These are phyloP conservation scores for Rhodotorula sp. DNA, from an alignment of 1,284 basidiomycete species.

Conservation along the genomic window DNA sequence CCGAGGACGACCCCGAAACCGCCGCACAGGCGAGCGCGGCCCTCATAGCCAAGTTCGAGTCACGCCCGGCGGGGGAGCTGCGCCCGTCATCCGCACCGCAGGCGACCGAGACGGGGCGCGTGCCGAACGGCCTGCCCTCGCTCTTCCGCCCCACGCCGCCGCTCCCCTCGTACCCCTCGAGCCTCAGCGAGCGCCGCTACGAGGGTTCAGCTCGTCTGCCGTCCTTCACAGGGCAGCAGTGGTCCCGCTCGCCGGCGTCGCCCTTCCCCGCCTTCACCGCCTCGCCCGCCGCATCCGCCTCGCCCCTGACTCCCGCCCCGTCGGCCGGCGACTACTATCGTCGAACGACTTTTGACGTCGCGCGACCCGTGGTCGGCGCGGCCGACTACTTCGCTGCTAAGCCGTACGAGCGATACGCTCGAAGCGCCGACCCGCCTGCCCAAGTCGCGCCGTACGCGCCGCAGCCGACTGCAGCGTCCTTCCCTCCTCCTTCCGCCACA, in stretches of 20 bases:
- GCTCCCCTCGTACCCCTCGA: slow-evolving; percentile 16
- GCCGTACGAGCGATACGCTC: slow-evolving; percentile 9
- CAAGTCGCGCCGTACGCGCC: background rate
- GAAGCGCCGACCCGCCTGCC: background rate
- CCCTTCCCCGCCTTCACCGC: slow-evolving; percentile 17
- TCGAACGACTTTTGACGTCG: background rate
- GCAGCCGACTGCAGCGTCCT: background rate
- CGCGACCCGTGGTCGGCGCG: background rate
- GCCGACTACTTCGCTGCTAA: slow-evolving; percentile 27
- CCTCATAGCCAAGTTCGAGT: background rate
- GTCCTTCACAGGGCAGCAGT: background rate
- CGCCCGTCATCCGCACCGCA: slow-evolving; percentile 9
- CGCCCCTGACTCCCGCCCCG: background rate
- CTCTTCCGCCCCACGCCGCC: background rate
- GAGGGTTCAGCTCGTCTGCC: background rate
- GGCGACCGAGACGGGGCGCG: background rate
- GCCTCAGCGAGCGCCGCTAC: slow-evolving; percentile 2
- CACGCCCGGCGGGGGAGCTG: background rate
- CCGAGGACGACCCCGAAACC: slow-evolving; percentile 21
- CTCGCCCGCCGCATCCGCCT: slow-evolving; percentile 11
- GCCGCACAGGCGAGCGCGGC: background rate
- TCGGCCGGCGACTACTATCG: slow-evolving; percentile 1
- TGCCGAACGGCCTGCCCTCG: background rate
- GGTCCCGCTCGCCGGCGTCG: slow-evolving; percentile 5
- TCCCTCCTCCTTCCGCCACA: background rate